Percentiles rank a stretch among this genome's conserved stretches.
These are phyloP conservation scores for Mercurialis annua DNA, from an alignment of 345 rosid species.

Conservation along the genomic window DNA sequence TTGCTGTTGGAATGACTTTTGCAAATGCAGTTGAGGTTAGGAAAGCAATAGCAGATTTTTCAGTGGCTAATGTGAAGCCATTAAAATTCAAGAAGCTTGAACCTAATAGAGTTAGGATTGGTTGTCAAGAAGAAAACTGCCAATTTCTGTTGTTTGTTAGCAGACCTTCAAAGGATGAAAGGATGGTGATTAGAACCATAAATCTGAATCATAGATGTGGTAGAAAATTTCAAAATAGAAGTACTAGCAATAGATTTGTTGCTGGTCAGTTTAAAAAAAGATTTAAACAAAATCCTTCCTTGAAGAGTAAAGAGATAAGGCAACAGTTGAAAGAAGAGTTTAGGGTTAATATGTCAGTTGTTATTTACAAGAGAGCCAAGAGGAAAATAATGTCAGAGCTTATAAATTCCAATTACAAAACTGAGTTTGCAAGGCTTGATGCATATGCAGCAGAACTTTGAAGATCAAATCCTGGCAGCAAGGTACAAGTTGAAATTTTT, in stretches of 20 bases:
- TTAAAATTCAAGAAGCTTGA: too few species aligned
- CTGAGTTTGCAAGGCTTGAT: neutral
- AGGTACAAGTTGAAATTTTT: too few species aligned
- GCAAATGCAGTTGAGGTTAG: too few species aligned
- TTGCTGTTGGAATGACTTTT: too few species aligned
- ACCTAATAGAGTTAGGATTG: too few species aligned
- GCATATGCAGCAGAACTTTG: neutral
- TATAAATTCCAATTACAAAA: too few species aligned
- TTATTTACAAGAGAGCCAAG: neutral
- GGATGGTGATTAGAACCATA: neutral
- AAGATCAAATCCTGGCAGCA: neutral
- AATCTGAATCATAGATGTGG: neutral
- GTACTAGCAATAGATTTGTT: neutral
- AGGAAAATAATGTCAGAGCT: neutral
- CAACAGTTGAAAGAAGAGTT: neutral
- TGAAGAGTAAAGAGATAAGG: neutral
- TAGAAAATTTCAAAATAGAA: neutral
- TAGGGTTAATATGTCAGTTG: neutral
- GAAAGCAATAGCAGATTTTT: too few species aligned
- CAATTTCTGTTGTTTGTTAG: too few species aligned
- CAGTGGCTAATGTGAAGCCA: too few species aligned
- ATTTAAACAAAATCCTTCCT: neutral
- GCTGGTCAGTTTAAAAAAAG: neutral
- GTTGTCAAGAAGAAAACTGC: too few species aligned
- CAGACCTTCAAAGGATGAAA: neutral